Base-by-base conservation (phyloP, 2,329 filamentous ascomycete species). In the Coccinonectria pachysandricola region DNA sequence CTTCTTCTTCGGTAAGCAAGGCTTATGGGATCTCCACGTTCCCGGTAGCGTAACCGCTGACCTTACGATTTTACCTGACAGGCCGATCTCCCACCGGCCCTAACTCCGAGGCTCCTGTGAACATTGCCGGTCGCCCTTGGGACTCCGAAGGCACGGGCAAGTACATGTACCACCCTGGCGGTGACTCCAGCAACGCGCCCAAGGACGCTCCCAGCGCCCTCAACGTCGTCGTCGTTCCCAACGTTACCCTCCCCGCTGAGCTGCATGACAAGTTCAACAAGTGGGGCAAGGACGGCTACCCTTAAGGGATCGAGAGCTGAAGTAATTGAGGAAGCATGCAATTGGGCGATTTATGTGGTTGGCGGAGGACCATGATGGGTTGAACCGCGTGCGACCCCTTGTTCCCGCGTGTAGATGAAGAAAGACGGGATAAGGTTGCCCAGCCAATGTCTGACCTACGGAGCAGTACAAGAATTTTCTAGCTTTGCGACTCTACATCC, bases 221-320 rank as follows among this genome's bases (percentile, higher is more conserved):
- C 62, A 94, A 98, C 71, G 82, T 81, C 40, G 87, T 95, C 46
- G 79, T 98, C 54, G 70, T 98, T 29, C 91, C 91, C 50, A 80
- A 93, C 53, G 87, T 98, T 53, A 91, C 79, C 52, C 68, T 96
- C 45, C 87, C 91, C 53, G 86, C 80, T 84, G 71, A 79, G 50
- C 75, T 95, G 40, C 91, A 98, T 65, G 91, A 98, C 48, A 81
- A 80, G 66, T 96, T 80, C 76, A 98, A 98, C 82, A 98, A 98
- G 72, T 96, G 84, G 76, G 91, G 91, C 60, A 96, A 96, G 76
- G 91, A 96, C 45, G 87, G 85, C 46, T 96, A 81, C 64, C 58
- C 58, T 44, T 83, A 65, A 54, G 33, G 15, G 25, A 23, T 31
- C n/a, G n/a, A n/a, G 20, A 34, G 14, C 19, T 13, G 18, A 31